A percentile compares a stretch with the other conserved stretches of the same genome.
Evolutionary conservation across 2,329 filamentous ascomycete species (phyloP).

Genomic region (Pestalotiopsis sp.): DNA sequence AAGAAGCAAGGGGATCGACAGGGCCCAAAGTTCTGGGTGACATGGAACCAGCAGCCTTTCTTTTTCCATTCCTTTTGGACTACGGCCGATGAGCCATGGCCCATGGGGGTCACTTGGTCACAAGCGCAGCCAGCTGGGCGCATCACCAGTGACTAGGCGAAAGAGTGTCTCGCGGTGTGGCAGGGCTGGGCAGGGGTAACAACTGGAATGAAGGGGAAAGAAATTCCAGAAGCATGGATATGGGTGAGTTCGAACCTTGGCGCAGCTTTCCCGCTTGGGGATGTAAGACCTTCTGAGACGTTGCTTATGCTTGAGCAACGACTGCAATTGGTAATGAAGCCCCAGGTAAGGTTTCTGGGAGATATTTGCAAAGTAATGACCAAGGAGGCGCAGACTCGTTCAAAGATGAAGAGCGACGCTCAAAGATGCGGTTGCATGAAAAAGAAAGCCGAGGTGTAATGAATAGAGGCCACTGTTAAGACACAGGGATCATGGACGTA

Average conservation of each 20-base stretch:
- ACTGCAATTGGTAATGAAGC: constrained; percentile 5
- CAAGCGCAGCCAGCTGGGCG: neutral
- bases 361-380: neutral
- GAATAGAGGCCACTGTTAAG: constrained; percentile 6
- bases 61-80: neutral
- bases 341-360: neutral
- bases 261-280: constrained; percentile 23
- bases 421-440: neutral
- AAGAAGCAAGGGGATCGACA: constrained; percentile 6
- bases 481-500: neutral
- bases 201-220: neutral
- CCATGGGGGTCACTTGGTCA: constrained; percentile 1
- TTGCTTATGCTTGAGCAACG: neutral
- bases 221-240: constrained; percentile 16
- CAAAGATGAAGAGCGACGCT: neutral
- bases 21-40: constrained; percentile 1
- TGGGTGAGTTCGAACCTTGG: constrained; percentile 27
- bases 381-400: neutral
- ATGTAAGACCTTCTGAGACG: neutral
- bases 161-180: constrained; percentile 10
- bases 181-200: constrained; percentile 19
- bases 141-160: neutral
- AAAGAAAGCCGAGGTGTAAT: constrained; percentile 10
- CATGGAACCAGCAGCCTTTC: neutral
- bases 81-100: neutral